These are phyloP conservation scores for Ephemerocybe angulata DNA, from an alignment of 768 basidiomycete genomes.

Conservation along the genomic window DNA sequence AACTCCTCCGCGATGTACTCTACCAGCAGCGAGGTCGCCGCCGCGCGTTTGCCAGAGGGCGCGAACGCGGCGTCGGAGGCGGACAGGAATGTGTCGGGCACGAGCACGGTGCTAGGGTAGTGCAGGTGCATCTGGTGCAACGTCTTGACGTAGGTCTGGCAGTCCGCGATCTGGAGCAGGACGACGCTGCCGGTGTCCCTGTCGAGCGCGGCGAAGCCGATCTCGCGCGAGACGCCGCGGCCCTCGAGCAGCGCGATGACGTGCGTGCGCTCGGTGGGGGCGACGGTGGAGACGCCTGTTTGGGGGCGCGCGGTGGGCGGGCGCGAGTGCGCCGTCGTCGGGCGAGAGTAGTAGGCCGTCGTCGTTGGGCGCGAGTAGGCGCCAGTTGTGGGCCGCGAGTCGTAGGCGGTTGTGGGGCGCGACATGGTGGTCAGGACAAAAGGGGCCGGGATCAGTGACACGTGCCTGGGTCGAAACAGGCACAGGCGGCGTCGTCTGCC, in stretches of 20 bases:
- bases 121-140: constrained; percentile 83
- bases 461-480: constrained; percentile 4
- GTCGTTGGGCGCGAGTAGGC: constrained; percentile 2
- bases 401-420: background rate
- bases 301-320: constrained; percentile 55
- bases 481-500: background rate
- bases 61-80: constrained; percentile 45
- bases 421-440: constrained; percentile 1
- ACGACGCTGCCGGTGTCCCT: constrained; percentile 71
- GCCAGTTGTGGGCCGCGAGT: constrained; percentile 7
- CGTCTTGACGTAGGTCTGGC: constrained; percentile 85
- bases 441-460: constrained; percentile 1
- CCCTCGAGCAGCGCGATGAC: constrained; percentile 73
- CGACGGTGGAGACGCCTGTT: constrained; percentile 63
- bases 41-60: constrained; percentile 40
- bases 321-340: constrained; percentile 26
- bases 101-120: constrained; percentile 63
- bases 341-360: background rate
- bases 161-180: constrained; percentile 84
- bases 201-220: constrained; percentile 86
- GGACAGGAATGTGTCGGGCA: constrained; percentile 80
- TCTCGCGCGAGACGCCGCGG: constrained; percentile 73
- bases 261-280: constrained; percentile 60
- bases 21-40: constrained; percentile 59
- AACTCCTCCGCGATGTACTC: constrained; percentile 75